Base-by-base conservation (phyloP, 140 eudicot species). In the Anethum foeniculum region DNA sequence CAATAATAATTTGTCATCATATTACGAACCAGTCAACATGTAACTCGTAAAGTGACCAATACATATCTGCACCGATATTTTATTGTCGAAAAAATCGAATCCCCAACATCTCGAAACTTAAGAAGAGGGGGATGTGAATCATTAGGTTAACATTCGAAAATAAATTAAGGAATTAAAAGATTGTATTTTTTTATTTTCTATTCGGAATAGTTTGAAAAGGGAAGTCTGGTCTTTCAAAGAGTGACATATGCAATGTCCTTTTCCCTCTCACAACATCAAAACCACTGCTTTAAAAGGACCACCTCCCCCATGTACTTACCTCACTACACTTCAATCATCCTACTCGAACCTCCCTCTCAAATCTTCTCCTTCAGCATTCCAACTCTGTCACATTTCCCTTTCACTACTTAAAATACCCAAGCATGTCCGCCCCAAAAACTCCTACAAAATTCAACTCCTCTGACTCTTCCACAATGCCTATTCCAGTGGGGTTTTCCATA, bases 401-500 rank as follows among this genome's bases (percentile, higher is more conserved):
- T 44, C 32, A 43, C 78, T 32, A 23, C 3, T 58, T 23, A 48
- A 23, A 23, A 27, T 25, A 56, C 34, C 28, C 69, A 84, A 75
- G 60, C 76, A 86, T 88, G 91, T 86, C 97, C 73, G 49, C 88
- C 75, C 64, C 89, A 21, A 89, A 77, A 52, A 79, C 92, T 12
- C 82, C 93, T 75, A 56, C 72, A 30, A 79, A 90, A 74, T 81
- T 84, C 44, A 88, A 83, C 82, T 81, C 96, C 85, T 80, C 81
- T 82, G 86, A 87, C 85, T 75, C 76, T 71, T 71, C 79, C 62
- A 81, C 88, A 87, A 82, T 76, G 90, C 85, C 91, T 54, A 51
- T 88, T 13, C 89, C 83, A 80, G 83, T 91, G 83, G 94, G 90
- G 41, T 92, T 92, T 64, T 83, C 96, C 4, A 80, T 90, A 60